Base-by-base conservation (phyloP, 352 stramenopile genomes). In the Aphanomyces cochlioides region DNA sequence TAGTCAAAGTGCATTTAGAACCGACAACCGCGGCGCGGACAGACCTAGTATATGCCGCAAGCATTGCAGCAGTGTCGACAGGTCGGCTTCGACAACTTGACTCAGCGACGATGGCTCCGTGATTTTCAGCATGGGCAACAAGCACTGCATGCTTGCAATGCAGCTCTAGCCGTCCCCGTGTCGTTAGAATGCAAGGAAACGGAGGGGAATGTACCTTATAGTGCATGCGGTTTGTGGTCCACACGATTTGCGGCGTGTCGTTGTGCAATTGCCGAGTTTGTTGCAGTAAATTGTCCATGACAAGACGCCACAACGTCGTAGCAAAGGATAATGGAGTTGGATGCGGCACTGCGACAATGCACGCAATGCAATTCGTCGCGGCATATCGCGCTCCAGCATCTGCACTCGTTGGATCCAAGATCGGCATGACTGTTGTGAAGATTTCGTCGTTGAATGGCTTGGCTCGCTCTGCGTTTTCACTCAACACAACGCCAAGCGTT, bases 101-200 rank as follows among this genome's bases (percentile, higher is more conserved):
- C 45, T 69, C 21, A 92, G 54, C 15, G 76, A 5, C 75, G 81
- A 19, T 90, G 82, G 34, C 81, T 82, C 50, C 84, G 87, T 53
- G 82, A 82, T 57, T 81, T 85, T 56, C 37, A 93, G 79, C 65
- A 95, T 92, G 73, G 85, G 89, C 70, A 85, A 90, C 21, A 93
- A 79, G 74, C 87, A 95, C 74, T 93, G 92, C 78, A 95, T 87
- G 64, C 87, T 95, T 65, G 82, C 90, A 1, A 84, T 92, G 71
- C 85, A 93, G 13, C 85, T 70, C 64, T 70, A 61, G 15, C 53
- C 7, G 41, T 38, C 15, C 17, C 15, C 13, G 17, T 2, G 10
- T 4, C 7, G 13, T 12, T 3, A 13, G 21, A 13, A 28, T 8
- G 10, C 47, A 2, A 21, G 17, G 37, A 61, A 17, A 38, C 2